Evolutionary conservation across 495 filamentous ascomycete genomes (phyloP), one percentile per base, ranked within the genome.

Genomic region (Trichoderma orchidacearum): DNA sequence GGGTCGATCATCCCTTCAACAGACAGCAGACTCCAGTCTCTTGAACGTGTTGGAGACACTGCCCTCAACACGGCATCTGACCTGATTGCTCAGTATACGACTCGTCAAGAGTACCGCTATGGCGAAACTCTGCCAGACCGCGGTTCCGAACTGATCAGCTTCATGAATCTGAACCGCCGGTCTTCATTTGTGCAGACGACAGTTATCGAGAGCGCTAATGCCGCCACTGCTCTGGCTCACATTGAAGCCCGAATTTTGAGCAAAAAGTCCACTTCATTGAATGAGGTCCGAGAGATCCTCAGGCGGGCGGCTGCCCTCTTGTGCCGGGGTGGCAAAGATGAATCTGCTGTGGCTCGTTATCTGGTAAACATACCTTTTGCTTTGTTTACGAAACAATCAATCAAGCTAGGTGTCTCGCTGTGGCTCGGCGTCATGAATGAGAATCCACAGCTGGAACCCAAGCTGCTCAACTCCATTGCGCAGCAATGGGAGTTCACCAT

Each of bases 371-470:
- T 97, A 59, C 94, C 94, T 2, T 99, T 97, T 71, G 77, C 78
- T 29, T 80, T 93, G 23, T 97, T 99, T 66, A 91, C 86, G 4
- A 95, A 94, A 68, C 89, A 95, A 65, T 87, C 89, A 15, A 93
- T 99, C 65, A 94, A 95, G 62, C 82, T 96, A 8, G 94, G 94
- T 17, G 85, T 97, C 30, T 95, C 91, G 17, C 78, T 97, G 8
- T 99, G 94, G 94, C 80, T 95, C 41, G 90, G 91, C 28, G 85
- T 96, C 6, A 96, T 97, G 61, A 91, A 97, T 65, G 94, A 97
- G 64, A 97, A 96, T 63, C 90, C 92, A 15, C 78, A 76, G 50
- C 81, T 95, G 70, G 88, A 96, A 64, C 75, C 91, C 1, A 84
- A 87, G 48, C 80, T 99, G 51, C 65, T 97, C 23, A 80, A 80